Conservation (phyloP, 371 early-diverging fungal genomes). For the Syncephalastrum racemosum region DNA sequence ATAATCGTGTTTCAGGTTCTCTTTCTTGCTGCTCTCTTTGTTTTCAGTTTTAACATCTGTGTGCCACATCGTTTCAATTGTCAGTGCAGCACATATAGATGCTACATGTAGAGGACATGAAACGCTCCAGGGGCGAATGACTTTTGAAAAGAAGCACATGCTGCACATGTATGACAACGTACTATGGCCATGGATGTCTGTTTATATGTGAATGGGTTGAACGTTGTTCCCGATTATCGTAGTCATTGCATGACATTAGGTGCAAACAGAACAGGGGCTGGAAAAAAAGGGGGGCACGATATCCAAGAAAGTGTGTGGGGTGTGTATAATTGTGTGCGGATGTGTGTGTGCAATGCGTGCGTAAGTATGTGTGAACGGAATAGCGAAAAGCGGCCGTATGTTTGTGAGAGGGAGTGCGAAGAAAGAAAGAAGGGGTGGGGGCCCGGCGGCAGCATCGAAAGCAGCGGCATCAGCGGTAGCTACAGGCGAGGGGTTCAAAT, state of each 20-base stretch:
- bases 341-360: not conserved
- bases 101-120: constrained; percentile 4
- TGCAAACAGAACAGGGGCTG: not conserved
- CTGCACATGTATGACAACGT: not conserved
- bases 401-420: not conserved
- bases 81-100: not conserved
- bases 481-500: not conserved
- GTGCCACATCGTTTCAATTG: not conserved
- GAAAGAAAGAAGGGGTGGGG: constrained; percentile 3
- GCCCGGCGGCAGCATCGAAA: not conserved
- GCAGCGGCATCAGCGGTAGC: too few relatives aligned
- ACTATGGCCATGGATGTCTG: not conserved
- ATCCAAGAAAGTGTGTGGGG: not conserved
- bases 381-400: too few relatives aligned
- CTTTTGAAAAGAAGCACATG: not conserved
- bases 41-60: too few relatives aligned
- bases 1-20: too few relatives aligned
- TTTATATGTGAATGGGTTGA: too few relatives aligned
- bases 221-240: too few relatives aligned
- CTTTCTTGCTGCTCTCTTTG: too few relatives aligned
- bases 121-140: constrained; percentile 7
- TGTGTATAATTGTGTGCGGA: not conserved
- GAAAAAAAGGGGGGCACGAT: not conserved
- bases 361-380: not conserved
- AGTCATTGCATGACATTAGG: too few relatives aligned